These are phyloP conservation scores for Trichosanthes truncata DNA, from an alignment of 306 rosid genomes.

Conservation along the genomic window DNA sequence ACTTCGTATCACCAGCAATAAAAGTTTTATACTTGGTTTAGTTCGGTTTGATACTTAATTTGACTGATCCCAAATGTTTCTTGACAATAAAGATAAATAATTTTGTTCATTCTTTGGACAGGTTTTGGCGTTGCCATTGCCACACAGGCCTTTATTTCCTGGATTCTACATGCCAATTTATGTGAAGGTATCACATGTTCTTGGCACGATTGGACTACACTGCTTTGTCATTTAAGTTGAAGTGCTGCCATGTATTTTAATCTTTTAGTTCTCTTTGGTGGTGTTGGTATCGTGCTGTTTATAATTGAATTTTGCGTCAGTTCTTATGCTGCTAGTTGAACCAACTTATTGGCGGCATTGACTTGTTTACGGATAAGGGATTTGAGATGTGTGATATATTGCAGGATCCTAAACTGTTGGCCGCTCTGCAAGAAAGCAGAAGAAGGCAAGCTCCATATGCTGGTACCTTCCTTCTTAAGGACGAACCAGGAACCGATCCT, in stretches of 20 bases:
- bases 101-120: conserved; percentile 14
- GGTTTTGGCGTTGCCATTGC: conserved; percentile 97
- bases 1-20: background rate
- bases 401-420: conserved; percentile 86
- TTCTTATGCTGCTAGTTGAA: background rate
- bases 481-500: conserved; percentile 76
- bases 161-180: conserved; percentile 98
- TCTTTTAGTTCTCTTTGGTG: background rate
- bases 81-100: no score
- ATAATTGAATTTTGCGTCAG: background rate
- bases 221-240: background rate
- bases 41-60: background rate
- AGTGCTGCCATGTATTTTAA: background rate
- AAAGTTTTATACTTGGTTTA: background rate
- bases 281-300: background rate
- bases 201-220: conserved; percentile 1
- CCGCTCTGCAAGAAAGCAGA: conserved; percentile 86
- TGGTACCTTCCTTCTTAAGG: conserved; percentile 93
- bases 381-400: conserved; percentile 9
- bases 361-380: background rate
- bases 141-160: conserved; percentile 91
- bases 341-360: background rate
- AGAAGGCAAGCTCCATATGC: conserved; percentile 98
- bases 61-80: background rate
- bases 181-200: conserved; percentile 62